These are phyloP conservation scores for Diaporthe batatas DNA, from an alignment of 2,329 filamentous ascomycete genomes.

Conservation along the genomic window DNA sequence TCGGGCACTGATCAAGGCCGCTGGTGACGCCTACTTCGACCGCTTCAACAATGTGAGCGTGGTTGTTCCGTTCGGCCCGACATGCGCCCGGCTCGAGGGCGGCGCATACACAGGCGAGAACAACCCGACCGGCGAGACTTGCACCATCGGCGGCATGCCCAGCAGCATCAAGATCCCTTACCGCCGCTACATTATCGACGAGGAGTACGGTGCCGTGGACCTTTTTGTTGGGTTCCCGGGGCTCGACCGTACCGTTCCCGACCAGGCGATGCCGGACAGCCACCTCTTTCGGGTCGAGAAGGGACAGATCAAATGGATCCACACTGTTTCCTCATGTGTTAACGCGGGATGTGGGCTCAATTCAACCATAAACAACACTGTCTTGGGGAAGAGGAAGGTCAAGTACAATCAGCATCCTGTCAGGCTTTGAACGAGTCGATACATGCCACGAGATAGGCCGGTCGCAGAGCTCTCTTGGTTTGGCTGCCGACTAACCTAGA, in stretches of 20 bases:
- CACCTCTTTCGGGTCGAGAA: conserved; percentile 49
- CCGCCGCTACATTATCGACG: conserved; percentile 50
- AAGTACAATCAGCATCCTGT: neutral
- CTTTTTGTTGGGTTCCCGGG: conserved; percentile 48
- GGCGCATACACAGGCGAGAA: conserved; percentile 45
- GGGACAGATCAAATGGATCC: conserved; percentile 48
- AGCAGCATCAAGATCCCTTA: conserved; percentile 45
- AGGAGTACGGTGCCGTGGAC: conserved; percentile 48
- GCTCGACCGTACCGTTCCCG: conserved; percentile 43
- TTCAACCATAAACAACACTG: neutral
- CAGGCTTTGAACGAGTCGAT: neutral
- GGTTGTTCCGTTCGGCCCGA: conserved; percentile 47
- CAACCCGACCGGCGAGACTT: conserved; percentile 42
- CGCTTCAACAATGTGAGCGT: conserved; percentile 47
- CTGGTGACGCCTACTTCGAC: conserved; percentile 51
- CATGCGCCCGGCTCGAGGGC: conserved; percentile 49
- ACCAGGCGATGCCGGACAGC: conserved; percentile 46
- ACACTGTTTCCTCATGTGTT: conserved; percentile 47
- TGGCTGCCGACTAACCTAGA: neutral
- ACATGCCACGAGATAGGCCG: neutral
- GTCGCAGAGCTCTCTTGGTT: neutral
- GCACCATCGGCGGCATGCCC: conserved; percentile 47
- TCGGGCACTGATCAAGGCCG: conserved; percentile 51
- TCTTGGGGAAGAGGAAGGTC: neutral
- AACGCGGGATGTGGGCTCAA: conserved; percentile 46